Conservation (phyloP, 768 basidiomycete species). For the Obba rivulosa region DNA sequence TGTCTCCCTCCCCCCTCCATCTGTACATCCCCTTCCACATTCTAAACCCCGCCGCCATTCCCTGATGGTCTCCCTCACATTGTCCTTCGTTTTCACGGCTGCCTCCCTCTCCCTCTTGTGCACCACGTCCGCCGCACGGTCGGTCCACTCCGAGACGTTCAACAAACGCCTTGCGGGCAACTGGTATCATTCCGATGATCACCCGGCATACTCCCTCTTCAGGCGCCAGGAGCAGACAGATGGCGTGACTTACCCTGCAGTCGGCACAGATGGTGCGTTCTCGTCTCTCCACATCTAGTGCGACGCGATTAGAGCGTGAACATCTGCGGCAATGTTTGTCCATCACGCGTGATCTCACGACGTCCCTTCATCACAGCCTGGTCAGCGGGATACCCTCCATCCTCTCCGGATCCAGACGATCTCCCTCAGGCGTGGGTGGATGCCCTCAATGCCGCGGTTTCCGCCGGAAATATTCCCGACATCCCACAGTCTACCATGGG, state of each 20-base stretch:
- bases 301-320: too few species aligned
- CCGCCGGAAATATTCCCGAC: constrained; percentile 68
- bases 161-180: constrained; percentile 20
- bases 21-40: constrained; percentile 29
- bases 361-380: constrained; percentile 41
- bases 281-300: too few species aligned
- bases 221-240: constrained; percentile 41
- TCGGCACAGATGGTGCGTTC: constrained; percentile 55
- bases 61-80: constrained; percentile 12
- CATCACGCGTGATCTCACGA: neutral
- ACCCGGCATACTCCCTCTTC: constrained; percentile 61
- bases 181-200: constrained; percentile 63
- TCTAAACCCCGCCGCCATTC: constrained; percentile 24
- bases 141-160: constrained; percentile 9
- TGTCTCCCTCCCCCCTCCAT: neutral
- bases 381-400: constrained; percentile 52
- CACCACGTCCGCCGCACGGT: neutral
- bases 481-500: constrained; percentile 45
- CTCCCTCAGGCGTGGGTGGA: constrained; percentile 69
- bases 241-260: constrained; percentile 42
- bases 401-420: constrained; percentile 37
- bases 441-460: constrained; percentile 62
- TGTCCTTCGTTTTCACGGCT: constrained; percentile 23
- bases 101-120: constrained; percentile 1
- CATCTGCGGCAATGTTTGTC: too few species aligned